Evolutionary conservation across 345 rosid species (phyloP).

Genomic region (Abelmoschus esculentus): DNA sequence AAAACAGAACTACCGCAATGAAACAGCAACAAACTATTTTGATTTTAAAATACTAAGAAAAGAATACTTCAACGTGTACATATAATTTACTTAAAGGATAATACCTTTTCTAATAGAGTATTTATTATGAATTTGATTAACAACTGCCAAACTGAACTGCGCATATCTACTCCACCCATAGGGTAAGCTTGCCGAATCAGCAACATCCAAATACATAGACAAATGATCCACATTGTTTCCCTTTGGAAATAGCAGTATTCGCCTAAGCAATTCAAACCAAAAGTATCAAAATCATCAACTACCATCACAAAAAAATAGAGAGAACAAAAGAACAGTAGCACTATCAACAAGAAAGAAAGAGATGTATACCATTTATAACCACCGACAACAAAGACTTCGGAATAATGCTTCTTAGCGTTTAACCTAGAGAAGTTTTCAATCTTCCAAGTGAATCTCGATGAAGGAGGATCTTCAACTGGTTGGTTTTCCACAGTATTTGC

Average conservation of each 20-base stretch:
- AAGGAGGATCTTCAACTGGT: conserved; percentile 73
- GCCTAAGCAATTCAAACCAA: conserved; percentile 42
- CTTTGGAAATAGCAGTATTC: conserved; percentile 77
- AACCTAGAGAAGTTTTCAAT: conserved; percentile 68
- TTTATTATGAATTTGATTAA: conserved; percentile 70
- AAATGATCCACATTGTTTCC: conserved; percentile 89
- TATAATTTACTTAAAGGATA: not conserved
- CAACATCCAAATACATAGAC: conserved; percentile 96
- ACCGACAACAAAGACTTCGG: conserved; percentile 70
- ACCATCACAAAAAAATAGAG: not conserved
- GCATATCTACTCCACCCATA: conserved; percentile 95
- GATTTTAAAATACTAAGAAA: not conserved
- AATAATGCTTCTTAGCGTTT: conserved; percentile 67
- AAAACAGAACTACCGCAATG: not conserved
- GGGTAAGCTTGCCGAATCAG: conserved; percentile 70
- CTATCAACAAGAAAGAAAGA: not conserved
- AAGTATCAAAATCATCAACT: conserved; percentile 5
- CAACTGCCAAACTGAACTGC: conserved; percentile 78
- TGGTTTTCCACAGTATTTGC: conserved; percentile 60
- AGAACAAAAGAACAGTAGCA: conserved; percentile 12
- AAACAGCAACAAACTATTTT: not conserved
- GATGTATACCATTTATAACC: conserved; percentile 70
- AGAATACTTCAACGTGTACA: not conserved
- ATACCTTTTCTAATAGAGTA: conserved; percentile 80
- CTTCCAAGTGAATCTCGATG: conserved; percentile 74